These are phyloP conservation scores for Diaporthe longicolla DNA, from an alignment of 2,329 filamentous ascomycete species.

Conservation along the genomic window DNA sequence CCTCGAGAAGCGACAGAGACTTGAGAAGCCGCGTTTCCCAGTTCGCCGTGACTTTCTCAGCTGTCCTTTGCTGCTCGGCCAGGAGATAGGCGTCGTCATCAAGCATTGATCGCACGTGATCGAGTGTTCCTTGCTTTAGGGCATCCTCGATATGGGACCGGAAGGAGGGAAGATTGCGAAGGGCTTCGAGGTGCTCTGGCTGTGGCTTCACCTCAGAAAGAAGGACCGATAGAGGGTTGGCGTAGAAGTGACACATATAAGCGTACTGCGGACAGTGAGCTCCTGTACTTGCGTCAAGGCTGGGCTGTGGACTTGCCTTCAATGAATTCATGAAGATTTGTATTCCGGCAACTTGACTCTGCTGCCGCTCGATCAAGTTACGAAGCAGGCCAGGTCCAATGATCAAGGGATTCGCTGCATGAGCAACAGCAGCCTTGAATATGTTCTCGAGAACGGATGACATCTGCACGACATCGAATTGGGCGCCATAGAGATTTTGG, in stretches of 20 bases:
- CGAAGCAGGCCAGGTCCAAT: constrained; percentile 75
- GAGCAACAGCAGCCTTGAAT: constrained; percentile 75
- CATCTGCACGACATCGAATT: constrained; percentile 84
- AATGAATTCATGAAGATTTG: constrained; percentile 79
- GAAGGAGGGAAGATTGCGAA: constrained; percentile 80
- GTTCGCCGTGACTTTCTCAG: constrained; percentile 39
- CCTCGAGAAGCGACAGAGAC: constrained; percentile 62
- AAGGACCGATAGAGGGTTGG: constrained; percentile 80
- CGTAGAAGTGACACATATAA: constrained; percentile 90
- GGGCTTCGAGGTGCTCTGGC: constrained; percentile 74
- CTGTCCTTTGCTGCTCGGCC: constrained; percentile 48
- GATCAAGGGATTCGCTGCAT: constrained; percentile 68
- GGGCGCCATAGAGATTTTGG: constrained; percentile 75
- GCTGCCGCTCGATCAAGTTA: constrained; percentile 78
- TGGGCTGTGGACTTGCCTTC: constrained; percentile 63
- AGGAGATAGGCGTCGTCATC: constrained; percentile 71
- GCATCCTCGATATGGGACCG: constrained; percentile 65
- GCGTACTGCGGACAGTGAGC: constrained; percentile 70
- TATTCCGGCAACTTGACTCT: constrained; percentile 82
- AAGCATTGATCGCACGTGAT: constrained; percentile 67
- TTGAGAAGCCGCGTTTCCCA: constrained; percentile 62
- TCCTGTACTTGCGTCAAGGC: constrained; percentile 22
- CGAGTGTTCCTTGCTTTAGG: constrained; percentile 58
- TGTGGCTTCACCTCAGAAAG: constrained; percentile 62
- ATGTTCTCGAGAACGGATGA: constrained; percentile 80